Conservation (phyloP, 1,284 basidiomycete species). For the Malassezia japonica region DNA sequence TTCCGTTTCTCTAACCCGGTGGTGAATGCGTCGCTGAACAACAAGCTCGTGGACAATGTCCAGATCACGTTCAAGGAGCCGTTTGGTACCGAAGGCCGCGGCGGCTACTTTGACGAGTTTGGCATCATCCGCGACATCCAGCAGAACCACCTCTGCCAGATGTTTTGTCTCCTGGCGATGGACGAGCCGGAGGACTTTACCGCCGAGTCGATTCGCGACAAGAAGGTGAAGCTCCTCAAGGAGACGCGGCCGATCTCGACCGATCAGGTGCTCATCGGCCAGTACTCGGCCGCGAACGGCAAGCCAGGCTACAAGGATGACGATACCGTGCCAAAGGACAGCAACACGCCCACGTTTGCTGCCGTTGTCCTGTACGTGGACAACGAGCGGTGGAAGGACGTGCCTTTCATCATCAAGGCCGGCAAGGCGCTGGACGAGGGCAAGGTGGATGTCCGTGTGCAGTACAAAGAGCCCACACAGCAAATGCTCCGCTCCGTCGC, state of each 20-base stretch:
- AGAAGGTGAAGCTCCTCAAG: constrained; percentile 48
- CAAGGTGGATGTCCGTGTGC: constrained; percentile 44
- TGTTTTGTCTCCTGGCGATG: constrained; percentile 48
- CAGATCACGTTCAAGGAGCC: constrained; percentile 50
- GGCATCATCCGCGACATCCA: constrained; percentile 50
- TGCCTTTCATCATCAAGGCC: constrained; percentile 47
- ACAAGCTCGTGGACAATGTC: constrained; percentile 47
- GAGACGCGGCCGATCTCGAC: constrained; percentile 39
- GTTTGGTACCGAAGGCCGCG: constrained; percentile 49
- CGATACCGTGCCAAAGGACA: constrained; percentile 49
- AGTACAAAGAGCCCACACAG: constrained; percentile 36
- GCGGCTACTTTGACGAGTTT: constrained; percentile 50
- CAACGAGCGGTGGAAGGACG: constrained; percentile 43
- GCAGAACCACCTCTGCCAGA: constrained; percentile 49
- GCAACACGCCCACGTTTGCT: constrained; percentile 49
- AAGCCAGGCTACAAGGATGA: constrained; percentile 51
- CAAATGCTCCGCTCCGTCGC: constrained; percentile 27
- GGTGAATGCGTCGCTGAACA: constrained; percentile 46
- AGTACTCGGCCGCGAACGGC: constrained; percentile 44
- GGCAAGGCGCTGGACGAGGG: constrained; percentile 47
- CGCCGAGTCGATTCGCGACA: constrained; percentile 48
- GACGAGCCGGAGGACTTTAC: constrained; percentile 45
- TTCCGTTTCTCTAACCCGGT: constrained; percentile 45
- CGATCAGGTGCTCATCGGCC: constrained; percentile 47
- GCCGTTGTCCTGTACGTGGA: constrained; percentile 44